Evolutionary conservation across 2,329 filamentous ascomycete species (phyloP), one percentile per base, ranked within the genome.

Genomic region (Epichloe aotearoae): DNA sequence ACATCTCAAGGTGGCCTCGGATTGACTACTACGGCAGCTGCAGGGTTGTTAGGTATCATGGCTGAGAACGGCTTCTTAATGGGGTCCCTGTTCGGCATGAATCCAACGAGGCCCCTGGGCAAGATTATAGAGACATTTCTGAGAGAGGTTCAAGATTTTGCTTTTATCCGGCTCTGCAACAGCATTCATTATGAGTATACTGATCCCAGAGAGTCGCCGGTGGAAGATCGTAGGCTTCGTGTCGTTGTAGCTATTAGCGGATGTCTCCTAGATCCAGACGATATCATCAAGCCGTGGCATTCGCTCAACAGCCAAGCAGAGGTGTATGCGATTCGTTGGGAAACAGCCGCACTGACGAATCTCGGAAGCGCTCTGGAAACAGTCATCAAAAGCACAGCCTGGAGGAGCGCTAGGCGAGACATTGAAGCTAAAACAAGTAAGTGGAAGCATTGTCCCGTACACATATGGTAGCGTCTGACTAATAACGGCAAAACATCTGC

Each of bases 91-190:
- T 96, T 97, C 61, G 93, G 93, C 8, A 87, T 93, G n/a, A 95
- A 94, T 62, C 86, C 86, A 42, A 82, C 84, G 1, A 80, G 83
- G 37, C 90, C 95, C 75, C 86, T 86, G 0, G 81, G 83, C 49
- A 84, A 89, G 64, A 88, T 90, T 74, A 86, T 96, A 75, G 88
- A 95, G 56, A 75, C 83, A n/a, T 95, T 94, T 63, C 79, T 85
- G 11, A 82, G 82, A 57, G 88, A 95, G 56, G 83, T 97, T 15
- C 82, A 88, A 59, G 90, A 97, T 61, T 95, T 96, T 65, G 88
- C 81, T 0, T 87, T 97, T 59, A 68, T 95, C 11, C 86, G 88
- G 0, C 72, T 95, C 15, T 79, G 81, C 49, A 76, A 77, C 14
- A 62, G 69, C 10, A 46, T 52, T 10, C 52, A 53, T 7, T 57